Conservation (phyloP, 2,329 filamentous ascomycete species). For the Calonectria hawksworthii region DNA sequence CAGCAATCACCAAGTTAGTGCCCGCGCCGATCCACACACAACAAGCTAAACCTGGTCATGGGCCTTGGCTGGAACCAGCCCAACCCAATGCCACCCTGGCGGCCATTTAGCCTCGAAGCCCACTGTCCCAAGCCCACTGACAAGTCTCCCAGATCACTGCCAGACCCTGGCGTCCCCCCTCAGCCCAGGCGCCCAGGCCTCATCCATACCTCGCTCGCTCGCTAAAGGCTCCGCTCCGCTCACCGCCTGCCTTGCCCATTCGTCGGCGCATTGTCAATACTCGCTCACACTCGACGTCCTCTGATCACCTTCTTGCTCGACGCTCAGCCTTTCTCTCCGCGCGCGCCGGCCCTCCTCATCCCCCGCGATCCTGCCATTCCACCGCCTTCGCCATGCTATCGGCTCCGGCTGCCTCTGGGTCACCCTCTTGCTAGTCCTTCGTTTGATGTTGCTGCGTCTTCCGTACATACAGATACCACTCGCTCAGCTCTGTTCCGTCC, state of each 20-base stretch:
- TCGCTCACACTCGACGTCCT: slow-evolving; percentile 24
- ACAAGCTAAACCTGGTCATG: slow-evolving; percentile 9
- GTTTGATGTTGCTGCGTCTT: slow-evolving; percentile 40
- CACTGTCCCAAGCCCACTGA: slow-evolving; percentile 17
- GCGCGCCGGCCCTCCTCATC: slow-evolving; percentile 38
- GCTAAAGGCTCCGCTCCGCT: slow-evolving; percentile 35
- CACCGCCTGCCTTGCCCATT: slow-evolving; percentile 47
- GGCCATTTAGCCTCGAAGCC: slow-evolving; percentile 4
- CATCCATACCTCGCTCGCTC: slow-evolving; percentile 17
- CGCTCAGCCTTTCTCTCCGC: slow-evolving; percentile 41
- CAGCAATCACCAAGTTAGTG: slow-evolving; percentile 25
- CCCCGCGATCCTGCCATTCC: slow-evolving; percentile 33
- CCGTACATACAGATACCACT: slow-evolving; percentile 32
- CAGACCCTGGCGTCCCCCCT: slow-evolving; percentile 12
- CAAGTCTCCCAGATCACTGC: slow-evolving; percentile 11
- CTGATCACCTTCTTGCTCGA: slow-evolving; percentile 22
- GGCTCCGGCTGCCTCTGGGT: slow-evolving; percentile 37
- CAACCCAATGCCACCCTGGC: slow-evolving; percentile 11
- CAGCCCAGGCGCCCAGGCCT: slow-evolving; percentile 13
- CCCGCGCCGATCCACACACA: slow-evolving; percentile 21
- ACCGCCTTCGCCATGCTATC: slow-evolving; percentile 44
- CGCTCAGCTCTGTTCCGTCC: slow-evolving; percentile 34
- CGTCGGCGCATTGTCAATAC: slow-evolving; percentile 31
- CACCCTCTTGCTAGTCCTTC: slow-evolving; percentile 45
- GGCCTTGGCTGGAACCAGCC: slow-evolving; percentile 18